Conservation (phyloP, 192 early-diverging fungal genomes). For the Phycomyces blakesleeanus region DNA sequence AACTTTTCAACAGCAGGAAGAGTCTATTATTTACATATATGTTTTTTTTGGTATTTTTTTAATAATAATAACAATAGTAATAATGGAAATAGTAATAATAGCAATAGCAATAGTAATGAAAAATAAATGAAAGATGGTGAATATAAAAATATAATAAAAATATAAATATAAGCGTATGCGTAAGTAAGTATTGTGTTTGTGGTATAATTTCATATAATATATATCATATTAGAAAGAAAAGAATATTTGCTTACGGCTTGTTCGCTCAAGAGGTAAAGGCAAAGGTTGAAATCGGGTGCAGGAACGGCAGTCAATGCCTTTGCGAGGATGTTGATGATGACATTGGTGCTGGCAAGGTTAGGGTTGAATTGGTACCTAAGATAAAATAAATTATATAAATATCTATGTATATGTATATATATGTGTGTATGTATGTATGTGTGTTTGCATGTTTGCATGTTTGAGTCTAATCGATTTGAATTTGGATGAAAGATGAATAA, state of each 20-base stretch:
- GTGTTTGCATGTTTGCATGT: too few relatives aligned
- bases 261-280: slow-evolving; percentile 81
- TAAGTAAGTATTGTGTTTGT: not conserved
- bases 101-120: too few relatives aligned
- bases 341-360: slow-evolving; percentile 62
- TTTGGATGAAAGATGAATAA: too few relatives aligned
- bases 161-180: too few relatives aligned
- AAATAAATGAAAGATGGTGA: too few relatives aligned
- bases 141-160: too few relatives aligned
- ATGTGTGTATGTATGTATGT: too few relatives aligned
- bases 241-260: slow-evolving; percentile 45
- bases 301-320: slow-evolving; percentile 82
- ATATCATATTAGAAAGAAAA: not conserved
- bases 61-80: too few relatives aligned
- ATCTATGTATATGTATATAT: too few relatives aligned
- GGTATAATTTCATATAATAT: not conserved
- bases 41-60: not conserved
- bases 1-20: slow-evolving; percentile 53
- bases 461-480: too few relatives aligned
- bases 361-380: slow-evolving; percentile 89
- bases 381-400: too few relatives aligned
- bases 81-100: too few relatives aligned
- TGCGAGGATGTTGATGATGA: slow-evolving; percentile 71
- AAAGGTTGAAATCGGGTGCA: slow-evolving; percentile 87
- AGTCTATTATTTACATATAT: slow-evolving; percentile 5